These are phyloP conservation scores for Penicillium angulare DNA, from an alignment of 495 filamentous ascomycete genomes.

Conservation along the genomic window DNA sequence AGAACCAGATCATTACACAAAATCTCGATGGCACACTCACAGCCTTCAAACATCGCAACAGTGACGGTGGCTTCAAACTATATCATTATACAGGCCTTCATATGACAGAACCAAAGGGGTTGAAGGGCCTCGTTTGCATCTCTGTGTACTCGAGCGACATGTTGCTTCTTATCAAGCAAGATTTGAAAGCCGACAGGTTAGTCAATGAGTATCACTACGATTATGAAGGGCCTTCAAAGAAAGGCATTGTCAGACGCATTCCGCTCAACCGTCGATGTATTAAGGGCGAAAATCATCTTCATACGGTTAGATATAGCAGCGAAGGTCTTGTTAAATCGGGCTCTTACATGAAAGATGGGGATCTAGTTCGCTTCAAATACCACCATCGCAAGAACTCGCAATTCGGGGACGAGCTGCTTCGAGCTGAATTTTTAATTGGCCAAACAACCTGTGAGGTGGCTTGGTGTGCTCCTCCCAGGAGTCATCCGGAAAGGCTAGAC, in stretches of 20 bases:
- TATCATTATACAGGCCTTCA: constrained; percentile 47
- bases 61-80: constrained; percentile 43
- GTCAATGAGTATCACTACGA: constrained; percentile 55
- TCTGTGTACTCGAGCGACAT: constrained; percentile 50
- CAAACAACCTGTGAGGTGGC: constrained; percentile 56
- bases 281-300: constrained; percentile 42
- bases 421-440: constrained; percentile 55
- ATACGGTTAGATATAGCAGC: constrained; percentile 53
- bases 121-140: constrained; percentile 42
- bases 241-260: constrained; percentile 31
- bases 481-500: constrained; percentile 52
- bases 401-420: constrained; percentile 56
- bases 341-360: constrained; percentile 54
- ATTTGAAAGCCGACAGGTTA: constrained; percentile 45
- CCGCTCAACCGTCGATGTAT: constrained; percentile 51
- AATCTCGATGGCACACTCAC: constrained; percentile 47
- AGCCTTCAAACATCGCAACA: constrained; percentile 42
- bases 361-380: constrained; percentile 55
- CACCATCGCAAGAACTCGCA: constrained; percentile 57
- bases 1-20: constrained; percentile 43
- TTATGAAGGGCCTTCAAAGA: constrained; percentile 35
- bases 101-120: constrained; percentile 40
- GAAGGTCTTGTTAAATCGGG: constrained; percentile 55
- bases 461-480: constrained; percentile 57
- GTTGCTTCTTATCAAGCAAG: constrained; percentile 44